Evolutionary conservation across 2,329 filamentous ascomycete species (phyloP).

Genomic region (Calonectria naviculata): DNA sequence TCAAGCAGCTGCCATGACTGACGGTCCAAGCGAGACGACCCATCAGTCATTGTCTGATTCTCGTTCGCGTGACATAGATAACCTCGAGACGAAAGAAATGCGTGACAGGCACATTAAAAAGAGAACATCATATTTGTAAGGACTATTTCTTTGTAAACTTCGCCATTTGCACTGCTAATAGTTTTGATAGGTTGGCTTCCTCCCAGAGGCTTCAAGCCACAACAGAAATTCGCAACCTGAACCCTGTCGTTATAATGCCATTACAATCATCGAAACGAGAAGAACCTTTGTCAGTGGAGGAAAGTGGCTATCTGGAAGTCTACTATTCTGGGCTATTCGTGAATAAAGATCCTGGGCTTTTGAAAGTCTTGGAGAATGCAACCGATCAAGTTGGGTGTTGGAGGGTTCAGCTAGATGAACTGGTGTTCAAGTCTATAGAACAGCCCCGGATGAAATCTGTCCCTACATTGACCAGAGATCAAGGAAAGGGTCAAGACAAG

Average conservation of each 20-base stretch:
- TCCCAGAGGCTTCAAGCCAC: slow-evolving; percentile 32
- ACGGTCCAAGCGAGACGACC: background rate
- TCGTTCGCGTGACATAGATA: background rate
- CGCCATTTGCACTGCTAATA: background rate
- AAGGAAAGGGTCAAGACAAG: background rate
- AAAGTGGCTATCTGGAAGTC: background rate
- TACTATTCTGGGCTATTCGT: background rate
- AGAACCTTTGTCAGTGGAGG: slow-evolving; percentile 20
- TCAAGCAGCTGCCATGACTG: background rate
- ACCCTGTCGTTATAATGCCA: slow-evolving; percentile 4
- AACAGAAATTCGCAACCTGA: slow-evolving; percentile 24
- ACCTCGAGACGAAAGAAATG: background rate
- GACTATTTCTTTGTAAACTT: background rate
- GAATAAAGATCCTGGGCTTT: slow-evolving; percentile 9
- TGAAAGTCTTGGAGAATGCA: slow-evolving; percentile 26
- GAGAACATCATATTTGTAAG: slow-evolving; percentile 1
- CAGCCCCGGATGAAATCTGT: background rate
- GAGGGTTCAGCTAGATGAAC: slow-evolving; percentile 35
- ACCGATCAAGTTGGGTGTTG: slow-evolving; percentile 34
- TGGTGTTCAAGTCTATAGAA: slow-evolving; percentile 28
- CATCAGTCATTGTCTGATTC: background rate
- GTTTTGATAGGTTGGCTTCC: slow-evolving; percentile 13
- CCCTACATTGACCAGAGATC: background rate
- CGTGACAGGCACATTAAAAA: background rate
- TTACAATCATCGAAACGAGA: background rate